Evolutionary conservation across 75 land plant genomes (phyloP).

Genomic region (Sequoiadendron giganteum): DNA sequence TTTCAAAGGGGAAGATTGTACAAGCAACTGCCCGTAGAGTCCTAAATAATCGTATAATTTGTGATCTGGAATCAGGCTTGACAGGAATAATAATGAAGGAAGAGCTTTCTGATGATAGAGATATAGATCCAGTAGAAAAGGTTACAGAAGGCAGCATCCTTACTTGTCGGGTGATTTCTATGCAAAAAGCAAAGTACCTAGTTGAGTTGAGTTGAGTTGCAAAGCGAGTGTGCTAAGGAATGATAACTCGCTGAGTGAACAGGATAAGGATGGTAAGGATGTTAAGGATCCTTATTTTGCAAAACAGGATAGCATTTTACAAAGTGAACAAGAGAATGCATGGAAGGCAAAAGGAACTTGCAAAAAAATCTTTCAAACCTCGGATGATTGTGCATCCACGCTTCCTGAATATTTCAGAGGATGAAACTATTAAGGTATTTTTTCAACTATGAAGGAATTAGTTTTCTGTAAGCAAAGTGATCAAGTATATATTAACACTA

Average conservation of each 20-base stretch:
- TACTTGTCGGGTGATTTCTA: slow-evolving; percentile 67
- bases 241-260: slow-evolving; percentile 26
- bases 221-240: slow-evolving; percentile 59
- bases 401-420: slow-evolving; percentile 79
- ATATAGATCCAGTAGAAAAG: slow-evolving; percentile 44
- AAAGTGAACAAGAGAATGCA: slow-evolving; percentile 67
- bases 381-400: slow-evolving; percentile 97
- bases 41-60: slow-evolving; percentile 49
- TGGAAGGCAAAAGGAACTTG: slow-evolving; percentile 79
- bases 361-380: slow-evolving; percentile 81
- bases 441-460: neutral
- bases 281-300: slow-evolving; percentile 58
- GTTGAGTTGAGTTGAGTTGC: slow-evolving; percentile 51
- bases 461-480: neutral
- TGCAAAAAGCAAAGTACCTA: slow-evolving; percentile 54
- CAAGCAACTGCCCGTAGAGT: slow-evolving; percentile 78
- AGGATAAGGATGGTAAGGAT: neutral
- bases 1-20: slow-evolving; percentile 72
- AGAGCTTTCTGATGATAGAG: slow-evolving; percentile 70
- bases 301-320: slow-evolving; percentile 41
- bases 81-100: slow-evolving; percentile 62
- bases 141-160: slow-evolving; percentile 73
- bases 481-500: neutral
- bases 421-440: slow-evolving; percentile 84
- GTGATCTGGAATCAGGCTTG: slow-evolving; percentile 84